Evolutionary conservation across 345 rosid genomes (phyloP).

Genomic region (Populus ilicifolia): DNA sequence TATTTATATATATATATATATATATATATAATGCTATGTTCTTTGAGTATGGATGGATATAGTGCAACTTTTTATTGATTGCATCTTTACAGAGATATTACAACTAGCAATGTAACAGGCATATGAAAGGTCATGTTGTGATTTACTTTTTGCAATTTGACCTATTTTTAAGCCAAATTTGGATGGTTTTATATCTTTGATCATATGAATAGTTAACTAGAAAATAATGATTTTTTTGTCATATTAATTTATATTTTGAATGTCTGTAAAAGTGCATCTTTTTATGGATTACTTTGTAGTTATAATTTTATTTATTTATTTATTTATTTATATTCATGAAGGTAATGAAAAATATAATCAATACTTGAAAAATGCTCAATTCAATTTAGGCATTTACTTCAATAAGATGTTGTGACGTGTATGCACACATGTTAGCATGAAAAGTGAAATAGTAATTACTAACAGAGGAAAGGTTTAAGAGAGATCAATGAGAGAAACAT

Average conservation of each 20-base stretch:
- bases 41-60: background rate
- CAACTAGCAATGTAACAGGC: background rate
- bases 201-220: background rate
- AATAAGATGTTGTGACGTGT: background rate
- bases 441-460: background rate
- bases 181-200: background rate
- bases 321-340: background rate
- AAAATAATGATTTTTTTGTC: no score
- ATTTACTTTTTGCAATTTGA: background rate
- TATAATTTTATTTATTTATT: background rate
- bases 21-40: background rate
- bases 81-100: background rate
- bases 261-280: no score
- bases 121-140: background rate
- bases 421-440: background rate
- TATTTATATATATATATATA: no score
- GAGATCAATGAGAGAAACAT: no score
- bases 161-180: background rate
- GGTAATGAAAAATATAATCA: no score
- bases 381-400: background rate
- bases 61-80: background rate
- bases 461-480: no score
- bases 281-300: no score
- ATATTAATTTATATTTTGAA: no score
- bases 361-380: no score